A percentile compares a stretch with the other conserved stretches of the same genome.
Evolutionary conservation across 2,329 filamentous ascomycete genomes (phyloP).

Genomic region (Fusarium fujikuroi): DNA sequence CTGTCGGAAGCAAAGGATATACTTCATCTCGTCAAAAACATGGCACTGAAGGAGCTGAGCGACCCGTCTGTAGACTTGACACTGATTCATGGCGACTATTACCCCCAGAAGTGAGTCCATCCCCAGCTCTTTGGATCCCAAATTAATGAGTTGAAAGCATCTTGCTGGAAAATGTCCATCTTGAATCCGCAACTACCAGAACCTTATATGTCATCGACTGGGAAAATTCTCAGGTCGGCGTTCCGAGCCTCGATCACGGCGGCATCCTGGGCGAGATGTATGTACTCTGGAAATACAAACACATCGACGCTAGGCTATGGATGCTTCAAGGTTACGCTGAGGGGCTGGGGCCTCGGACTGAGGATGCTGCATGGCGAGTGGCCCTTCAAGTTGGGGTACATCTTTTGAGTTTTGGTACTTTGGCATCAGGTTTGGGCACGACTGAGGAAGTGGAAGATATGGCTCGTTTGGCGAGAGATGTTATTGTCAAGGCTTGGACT

Average conservation of each 20-base stretch:
- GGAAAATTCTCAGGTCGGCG: constrained; percentile 1
- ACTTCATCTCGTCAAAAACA: not conserved
- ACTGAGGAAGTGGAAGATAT: not conserved
- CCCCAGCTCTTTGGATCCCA: rapidly evolving
- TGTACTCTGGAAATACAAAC: not conserved
- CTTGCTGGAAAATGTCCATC: not conserved
- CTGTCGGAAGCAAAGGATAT: not conserved
- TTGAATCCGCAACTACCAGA: not conserved
- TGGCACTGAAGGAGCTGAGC: not conserved
- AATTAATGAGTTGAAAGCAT: not conserved
- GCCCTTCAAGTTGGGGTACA: constrained; percentile 6
- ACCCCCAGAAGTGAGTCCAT: not conserved
- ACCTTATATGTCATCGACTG: not conserved
- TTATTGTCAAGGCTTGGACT: not conserved
- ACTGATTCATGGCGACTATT: constrained; percentile 1
- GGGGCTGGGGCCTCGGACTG: not conserved
- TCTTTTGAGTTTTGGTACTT: constrained; percentile 11
- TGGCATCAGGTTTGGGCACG: not conserved
- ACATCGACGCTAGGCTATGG: not conserved
- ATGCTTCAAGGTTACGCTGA: not conserved
- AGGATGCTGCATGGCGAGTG: not conserved
- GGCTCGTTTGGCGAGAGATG: not conserved
- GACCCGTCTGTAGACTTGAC: not conserved
- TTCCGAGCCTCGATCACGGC: not conserved
- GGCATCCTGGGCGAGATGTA: constrained; percentile 16